phyloP scores from a whole-genome alignment of 768 basidiomycete genomes.

The Cystofilobasidium macerans region DNA sequence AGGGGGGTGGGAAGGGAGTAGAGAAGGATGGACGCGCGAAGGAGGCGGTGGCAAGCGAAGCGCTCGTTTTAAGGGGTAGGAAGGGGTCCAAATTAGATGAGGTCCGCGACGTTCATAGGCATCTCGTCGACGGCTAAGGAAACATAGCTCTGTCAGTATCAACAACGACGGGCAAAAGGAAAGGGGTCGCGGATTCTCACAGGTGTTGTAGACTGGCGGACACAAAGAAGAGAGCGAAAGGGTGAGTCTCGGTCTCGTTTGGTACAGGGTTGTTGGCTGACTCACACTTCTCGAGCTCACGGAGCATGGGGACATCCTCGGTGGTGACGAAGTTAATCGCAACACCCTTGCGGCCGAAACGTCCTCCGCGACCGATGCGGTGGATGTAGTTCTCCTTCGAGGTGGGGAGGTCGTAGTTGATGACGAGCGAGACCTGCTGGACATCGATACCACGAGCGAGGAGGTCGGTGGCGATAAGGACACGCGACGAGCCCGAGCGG shows the following conservation, averaged over 20 bases:
- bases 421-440: constrained; percentile 92
- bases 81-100: constrained; percentile 77
- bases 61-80: too few relatives aligned
- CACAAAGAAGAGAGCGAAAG: not conserved
- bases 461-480: constrained; percentile 89
- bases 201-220: constrained; percentile 81
- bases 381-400: constrained; percentile 56
- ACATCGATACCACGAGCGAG: constrained; percentile 99
- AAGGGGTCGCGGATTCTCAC: not conserved
- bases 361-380: constrained; percentile 96
- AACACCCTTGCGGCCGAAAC: constrained; percentile 97
- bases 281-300: constrained; percentile 70
- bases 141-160: constrained; percentile 29
- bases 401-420: constrained; percentile 49
- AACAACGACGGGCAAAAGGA: constrained; percentile 42
- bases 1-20: too few relatives aligned
- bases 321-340: constrained; percentile 97
- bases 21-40: too few relatives aligned
- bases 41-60: too few relatives aligned
- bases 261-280: too few relatives aligned
- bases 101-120: constrained; percentile 90
- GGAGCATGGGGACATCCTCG: constrained; percentile 89
- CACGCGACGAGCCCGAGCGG: constrained; percentile 74
- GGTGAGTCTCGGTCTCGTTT: too few relatives aligned
- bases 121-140: constrained; percentile 59